These are phyloP conservation scores for Pythium pectinolyticum DNA, from an alignment of 352 stramenopile genomes.

Conservation along the genomic window DNA sequence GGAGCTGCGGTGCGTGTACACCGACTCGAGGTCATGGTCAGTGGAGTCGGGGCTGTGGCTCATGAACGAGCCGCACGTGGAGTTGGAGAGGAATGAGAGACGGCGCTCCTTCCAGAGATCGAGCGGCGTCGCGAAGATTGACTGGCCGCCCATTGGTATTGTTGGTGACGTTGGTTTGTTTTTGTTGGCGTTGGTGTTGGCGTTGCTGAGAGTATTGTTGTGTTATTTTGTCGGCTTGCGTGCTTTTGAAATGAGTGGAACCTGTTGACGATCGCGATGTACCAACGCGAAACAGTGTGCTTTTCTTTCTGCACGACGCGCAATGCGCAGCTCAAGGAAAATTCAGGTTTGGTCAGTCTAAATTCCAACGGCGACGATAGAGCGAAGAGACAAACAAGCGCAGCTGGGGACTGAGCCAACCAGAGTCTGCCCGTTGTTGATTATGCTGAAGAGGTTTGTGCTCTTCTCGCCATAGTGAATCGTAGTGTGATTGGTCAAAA, in stretches of 20 bases:
- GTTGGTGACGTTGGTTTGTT: too few relatives aligned
- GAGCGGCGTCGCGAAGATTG: conserved; percentile 12
- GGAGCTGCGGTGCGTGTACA: conserved; percentile 26
- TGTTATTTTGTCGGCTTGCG: too few relatives aligned
- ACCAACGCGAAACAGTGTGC: too few relatives aligned
- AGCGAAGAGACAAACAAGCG: conserved; percentile 7
- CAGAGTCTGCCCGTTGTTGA: conserved; percentile 6
- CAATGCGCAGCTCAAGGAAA: background rate
- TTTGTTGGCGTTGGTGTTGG: too few relatives aligned
- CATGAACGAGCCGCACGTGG: conserved; percentile 47
- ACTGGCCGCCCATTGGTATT: conserved; percentile 23
- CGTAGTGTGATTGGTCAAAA: conserved; percentile 16
- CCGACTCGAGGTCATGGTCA: conserved; percentile 20
- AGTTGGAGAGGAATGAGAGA: conserved; percentile 49
- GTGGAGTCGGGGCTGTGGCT: conserved; percentile 18
- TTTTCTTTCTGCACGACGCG: background rate
- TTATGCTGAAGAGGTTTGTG: conserved; percentile 18
- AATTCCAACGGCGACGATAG: background rate
- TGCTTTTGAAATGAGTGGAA: too few relatives aligned
- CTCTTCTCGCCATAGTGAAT: conserved; percentile 2
- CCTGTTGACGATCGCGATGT: too few relatives aligned
- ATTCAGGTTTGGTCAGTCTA: conserved; percentile 4
- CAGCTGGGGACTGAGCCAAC: background rate
- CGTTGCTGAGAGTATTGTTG: too few relatives aligned
- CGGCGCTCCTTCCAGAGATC: conserved; percentile 40